Evolutionary conservation across 306 rosid species (phyloP).

Genomic region (Vachellia collinsii): DNA sequence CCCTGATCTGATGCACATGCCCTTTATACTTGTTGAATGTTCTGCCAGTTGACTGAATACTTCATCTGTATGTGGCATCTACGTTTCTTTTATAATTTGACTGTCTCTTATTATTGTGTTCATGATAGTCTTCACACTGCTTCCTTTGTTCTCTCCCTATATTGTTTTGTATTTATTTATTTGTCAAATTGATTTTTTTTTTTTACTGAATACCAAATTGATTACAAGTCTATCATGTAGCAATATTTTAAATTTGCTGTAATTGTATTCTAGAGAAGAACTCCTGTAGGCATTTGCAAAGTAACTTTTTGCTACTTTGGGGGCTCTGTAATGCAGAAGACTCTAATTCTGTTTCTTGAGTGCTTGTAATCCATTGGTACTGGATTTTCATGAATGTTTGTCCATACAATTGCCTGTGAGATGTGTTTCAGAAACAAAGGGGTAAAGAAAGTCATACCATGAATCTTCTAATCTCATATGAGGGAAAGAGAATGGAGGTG

Average conservation of each 20-base stretch:
- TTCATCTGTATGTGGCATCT: not conserved
- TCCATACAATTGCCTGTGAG: not conserved
- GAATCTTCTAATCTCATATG: not conserved
- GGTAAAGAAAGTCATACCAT: conserved; percentile 19
- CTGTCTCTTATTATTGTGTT: not conserved
- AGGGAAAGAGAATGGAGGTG: not conserved
- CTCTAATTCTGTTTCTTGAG: not conserved
- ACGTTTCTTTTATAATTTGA: not conserved
- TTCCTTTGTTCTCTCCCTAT: not conserved
- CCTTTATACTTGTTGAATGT: not conserved
- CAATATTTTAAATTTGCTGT: not conserved
- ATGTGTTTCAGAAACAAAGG: not conserved
- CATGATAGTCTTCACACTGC: too few species aligned
- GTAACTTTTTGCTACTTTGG: conserved; percentile 21
- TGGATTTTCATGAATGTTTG: not conserved
- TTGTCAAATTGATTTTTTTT: too few species aligned
- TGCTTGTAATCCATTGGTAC: not conserved
- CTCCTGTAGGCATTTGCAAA: not conserved
- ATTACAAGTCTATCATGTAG: not conserved
- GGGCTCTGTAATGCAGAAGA: conserved; percentile 15
- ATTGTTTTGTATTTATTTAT: not conserved
- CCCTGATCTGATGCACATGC: not conserved
- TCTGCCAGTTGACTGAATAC: not conserved
- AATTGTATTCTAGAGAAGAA: not conserved
- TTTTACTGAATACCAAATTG: not conserved